Conservation (phyloP, 2,329 filamentous ascomycete species). For the Sporothrix euskadiensis region DNA sequence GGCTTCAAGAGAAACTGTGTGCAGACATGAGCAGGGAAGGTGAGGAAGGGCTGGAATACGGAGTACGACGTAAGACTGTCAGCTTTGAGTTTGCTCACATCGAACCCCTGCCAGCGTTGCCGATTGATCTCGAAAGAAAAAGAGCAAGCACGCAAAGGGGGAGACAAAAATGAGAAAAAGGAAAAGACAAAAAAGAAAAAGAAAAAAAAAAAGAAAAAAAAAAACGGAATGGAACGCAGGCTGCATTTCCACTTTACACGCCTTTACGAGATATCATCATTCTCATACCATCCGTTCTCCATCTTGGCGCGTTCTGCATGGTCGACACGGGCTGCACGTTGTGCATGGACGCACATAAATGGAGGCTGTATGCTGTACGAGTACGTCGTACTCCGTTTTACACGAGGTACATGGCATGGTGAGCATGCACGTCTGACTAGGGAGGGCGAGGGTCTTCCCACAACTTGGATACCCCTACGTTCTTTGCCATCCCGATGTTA, state of each 20-base stretch:
- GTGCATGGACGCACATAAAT: neutral
- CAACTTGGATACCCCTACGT: neutral
- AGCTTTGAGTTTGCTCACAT: neutral
- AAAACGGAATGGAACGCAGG: neutral
- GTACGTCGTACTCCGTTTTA: neutral
- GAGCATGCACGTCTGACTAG: neutral
- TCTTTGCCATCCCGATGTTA: neutral
- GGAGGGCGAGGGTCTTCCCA: too few relatives aligned
- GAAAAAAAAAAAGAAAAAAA: too few relatives aligned
- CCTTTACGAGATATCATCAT: neutral
- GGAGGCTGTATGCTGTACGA: neutral
- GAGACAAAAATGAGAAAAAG: too few relatives aligned
- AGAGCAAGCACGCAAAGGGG: neutral
- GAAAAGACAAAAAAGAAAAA: too few relatives aligned
- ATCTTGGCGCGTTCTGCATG: neutral
- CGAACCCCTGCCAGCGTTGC: conserved; percentile 1
- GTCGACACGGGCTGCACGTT: too few relatives aligned
- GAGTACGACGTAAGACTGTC: neutral
- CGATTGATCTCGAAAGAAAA: neutral
- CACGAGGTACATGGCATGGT: too few relatives aligned
- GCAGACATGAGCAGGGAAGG: too few relatives aligned
- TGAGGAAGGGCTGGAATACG: neutral
- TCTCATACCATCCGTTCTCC: neutral
- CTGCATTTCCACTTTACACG: neutral
- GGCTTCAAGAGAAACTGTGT: neutral